Base-by-base conservation (phyloP, 1,284 basidiomycete species). In the Rhodotorula sp. region DNA sequence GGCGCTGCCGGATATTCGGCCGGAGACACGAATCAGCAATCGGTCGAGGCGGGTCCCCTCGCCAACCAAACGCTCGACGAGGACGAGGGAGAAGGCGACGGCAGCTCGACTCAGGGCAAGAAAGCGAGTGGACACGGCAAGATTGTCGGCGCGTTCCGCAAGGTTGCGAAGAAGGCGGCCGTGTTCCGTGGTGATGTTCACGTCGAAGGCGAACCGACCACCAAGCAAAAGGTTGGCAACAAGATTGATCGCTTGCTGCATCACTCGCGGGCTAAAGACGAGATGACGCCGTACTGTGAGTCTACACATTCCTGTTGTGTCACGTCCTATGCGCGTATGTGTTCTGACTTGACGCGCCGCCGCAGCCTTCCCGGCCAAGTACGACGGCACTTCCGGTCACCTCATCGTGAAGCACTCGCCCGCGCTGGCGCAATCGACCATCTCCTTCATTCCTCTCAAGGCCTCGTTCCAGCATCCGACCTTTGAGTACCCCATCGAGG, bases 151-250 rank as follows among this genome's bases (percentile, higher is more conserved):
- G 78, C 77, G 10, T 80, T 83, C 71, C 77, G 77, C 49, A 71
- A 73, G 31, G 74, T 78, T 14, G 80, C 80, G 10, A 82, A 81
- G 77, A 81, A 80, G 71, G 79, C 80, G 60, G 82, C 82, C 1
- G 80, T 76, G 10, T 80, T 82, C 74, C 67, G 76, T 3, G 82
- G 80, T 0, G 82, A 83, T 71, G 82, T 83, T 15, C 73, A 77
- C 21, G 78, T 83, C 58, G 80, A 82, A 60, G 81, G 81, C 14
- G 74, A 77, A 50, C 16, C 38, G 58, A 61, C 58, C 28, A 38
- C 65, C 12, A 77, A 75, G 68, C 79, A 80, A 68, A 78, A 79
- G 73, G 80, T 83, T 66, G 82, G 81, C 1, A 76, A 75, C 50
- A 79, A 78, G 70, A 77, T 82, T 59, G 82, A 83, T 68, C 78